Conservation (phyloP, 139 green algal species). For the Astrephomene gubernaculifera region DNA sequence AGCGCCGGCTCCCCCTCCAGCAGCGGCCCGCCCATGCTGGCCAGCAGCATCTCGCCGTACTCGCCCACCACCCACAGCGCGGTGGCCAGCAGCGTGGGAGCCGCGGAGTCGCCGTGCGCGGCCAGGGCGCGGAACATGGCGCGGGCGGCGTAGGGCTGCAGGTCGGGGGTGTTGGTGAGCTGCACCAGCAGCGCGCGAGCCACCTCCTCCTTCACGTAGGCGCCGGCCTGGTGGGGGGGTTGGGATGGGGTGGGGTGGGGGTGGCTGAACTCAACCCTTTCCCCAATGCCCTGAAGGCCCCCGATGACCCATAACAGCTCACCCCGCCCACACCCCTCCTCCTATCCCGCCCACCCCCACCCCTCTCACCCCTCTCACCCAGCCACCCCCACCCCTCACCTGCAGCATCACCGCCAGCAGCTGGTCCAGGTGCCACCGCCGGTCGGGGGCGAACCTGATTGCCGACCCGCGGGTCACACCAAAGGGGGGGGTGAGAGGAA, state of each 20-base stretch:
- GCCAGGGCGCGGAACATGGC: conserved; percentile 49
- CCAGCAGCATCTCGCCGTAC: conserved; percentile 92
- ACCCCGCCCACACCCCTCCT: no score
- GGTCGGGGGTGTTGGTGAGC: conserved; percentile 89
- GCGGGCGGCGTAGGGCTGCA: conserved; percentile 86
- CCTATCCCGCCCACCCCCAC: no score
- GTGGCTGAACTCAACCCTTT: not conserved
- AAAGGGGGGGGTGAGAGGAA: no score
- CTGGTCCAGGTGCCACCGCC: conserved; percentile 94
- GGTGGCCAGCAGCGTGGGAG: conserved; percentile 66
- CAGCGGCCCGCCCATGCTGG: conserved; percentile 52
- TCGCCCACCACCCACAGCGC: conserved; percentile 91
- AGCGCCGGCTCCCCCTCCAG: conserved; percentile 78
- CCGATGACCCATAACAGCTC: no score
- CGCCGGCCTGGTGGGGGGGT: conserved; percentile 67
- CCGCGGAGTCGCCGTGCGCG: conserved; percentile 36
- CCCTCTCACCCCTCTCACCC: no score
- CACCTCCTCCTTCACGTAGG: conserved; percentile 89
- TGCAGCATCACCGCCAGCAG: conserved; percentile 82
- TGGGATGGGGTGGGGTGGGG: not conserved
- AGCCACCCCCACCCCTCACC: conserved; percentile 32
- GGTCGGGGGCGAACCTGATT: conserved; percentile 79
- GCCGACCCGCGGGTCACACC: no score
- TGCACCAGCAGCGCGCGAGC: conserved; percentile 84
- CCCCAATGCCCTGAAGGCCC: conserved; percentile 3